Base-by-base conservation (phyloP, 305 asterid genomes). In the Fraxinus latifolia region DNA sequence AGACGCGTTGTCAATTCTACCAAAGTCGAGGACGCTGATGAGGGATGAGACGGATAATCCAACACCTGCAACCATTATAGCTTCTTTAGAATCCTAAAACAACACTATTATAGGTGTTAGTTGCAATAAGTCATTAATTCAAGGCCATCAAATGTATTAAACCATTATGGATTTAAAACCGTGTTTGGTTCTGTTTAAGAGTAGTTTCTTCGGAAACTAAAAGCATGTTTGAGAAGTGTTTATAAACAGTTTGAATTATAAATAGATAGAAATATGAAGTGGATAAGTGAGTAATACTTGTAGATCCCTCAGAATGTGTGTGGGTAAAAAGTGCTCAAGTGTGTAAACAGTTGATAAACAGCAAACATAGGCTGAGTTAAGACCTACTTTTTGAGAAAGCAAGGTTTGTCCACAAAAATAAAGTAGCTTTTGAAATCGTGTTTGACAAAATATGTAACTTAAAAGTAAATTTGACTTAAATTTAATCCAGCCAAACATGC, bases 1-100 rank as follows among this genome's bases (percentile, higher is more conserved):
- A 95, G 93, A 42, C 97, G 98, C 3, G 98, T 88, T 5, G 98
- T 95, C 86, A 95, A 55, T 85, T 95, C 99, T 74, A 93, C 91
- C 91, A 95, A 77, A 74, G 97, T 91, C 12, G 97, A 91, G 32
- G 99, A 90, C 37, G 97, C 92, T 77, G 91, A 85, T 47, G 93
- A 79, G 74, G 89, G 93, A 83, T 92, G 91, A 72, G 93, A 87
- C 34, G 87, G 86, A 84, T 87, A 86, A 81, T 92, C 98, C 84
- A 83, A 79, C 77, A 36, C 90, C 99, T 93, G 88, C 31, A 76
- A 3, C 31, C 29, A 21, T 60, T 19, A 21, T 60, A 60, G 29
- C 70, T 60, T 60, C 70, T 60, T 60, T 60, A 60, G 70, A 60
- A 27, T 60, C 31, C 70, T 17, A 60, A 60, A 60, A 60, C 31